Evolutionary conservation across 345 rosid genomes (phyloP).

Genomic region (Heritiera fomes): DNA sequence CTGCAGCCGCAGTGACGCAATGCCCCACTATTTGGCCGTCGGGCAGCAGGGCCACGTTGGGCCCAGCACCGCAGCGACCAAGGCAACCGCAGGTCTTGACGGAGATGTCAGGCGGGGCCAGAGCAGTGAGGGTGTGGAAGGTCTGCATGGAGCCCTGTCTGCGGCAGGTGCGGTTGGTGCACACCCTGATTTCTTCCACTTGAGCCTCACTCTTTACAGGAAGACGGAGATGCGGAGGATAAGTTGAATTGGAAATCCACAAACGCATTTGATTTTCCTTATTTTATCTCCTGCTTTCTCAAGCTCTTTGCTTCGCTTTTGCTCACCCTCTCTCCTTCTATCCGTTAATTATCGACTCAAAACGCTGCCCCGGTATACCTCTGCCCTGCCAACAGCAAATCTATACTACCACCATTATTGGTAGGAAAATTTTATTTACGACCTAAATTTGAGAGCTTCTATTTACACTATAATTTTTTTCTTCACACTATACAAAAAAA

Average conservation of each 20-base stretch:
- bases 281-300: not conserved
- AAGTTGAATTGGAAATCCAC: not conserved
- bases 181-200: conserved; percentile 64
- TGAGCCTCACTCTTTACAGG: conserved; percentile 10
- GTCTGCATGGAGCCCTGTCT: conserved; percentile 74
- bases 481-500: too few species aligned
- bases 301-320: not conserved
- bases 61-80: conserved; percentile 89
- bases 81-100: conserved; percentile 72
- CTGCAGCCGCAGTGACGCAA: conserved; percentile 69
- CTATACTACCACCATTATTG: too few species aligned
- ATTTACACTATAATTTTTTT: too few species aligned
- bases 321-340: not conserved
- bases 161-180: conserved; percentile 84
- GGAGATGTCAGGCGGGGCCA: conserved; percentile 61
- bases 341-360: too few species aligned
- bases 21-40: conserved; percentile 58
- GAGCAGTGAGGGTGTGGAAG: conserved; percentile 54
- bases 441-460: too few species aligned
- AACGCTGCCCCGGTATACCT: too few species aligned
- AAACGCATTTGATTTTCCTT: not conserved
- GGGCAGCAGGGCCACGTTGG: conserved; percentile 75
- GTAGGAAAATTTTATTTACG: too few species aligned
- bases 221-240: not conserved
- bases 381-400: too few species aligned